Evolutionary conservation across 2,329 filamentous ascomycete species (phyloP), one percentile per base, ranked within the genome.

Genomic region (Emmonsiellopsis sp.): DNA sequence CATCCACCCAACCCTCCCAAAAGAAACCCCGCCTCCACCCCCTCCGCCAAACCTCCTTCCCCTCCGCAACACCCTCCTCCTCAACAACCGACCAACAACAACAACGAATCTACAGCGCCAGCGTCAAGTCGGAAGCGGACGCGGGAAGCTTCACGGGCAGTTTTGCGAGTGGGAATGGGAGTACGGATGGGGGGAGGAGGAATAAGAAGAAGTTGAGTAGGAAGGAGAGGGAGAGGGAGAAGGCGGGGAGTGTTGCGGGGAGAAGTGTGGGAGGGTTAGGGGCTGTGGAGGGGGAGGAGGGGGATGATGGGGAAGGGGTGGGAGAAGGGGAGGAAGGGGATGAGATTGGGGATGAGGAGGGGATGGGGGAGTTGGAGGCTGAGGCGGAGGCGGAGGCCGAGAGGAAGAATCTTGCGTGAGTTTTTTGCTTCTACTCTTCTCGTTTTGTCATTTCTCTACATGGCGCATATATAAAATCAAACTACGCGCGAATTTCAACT

Each of bases 331-430:
- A 17, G 17, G 17, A 17, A 17, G 17, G 17, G 17, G 17, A 17
- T 17, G 17, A 17, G 17, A 17, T 17, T 71, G 74, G 56, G 64
- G 72, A 52, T 62, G 73, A 46, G 68, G 73, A 27, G 63, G 73
- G 34, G 74, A 75, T 59, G 76, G 68, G 32, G 67, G 17, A 17
- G 17, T 17, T 17, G 17, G 17, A 17, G 17, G 17, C 68, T 32
- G 74, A 78, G 59, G 74, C 74, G 32, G 75, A 78, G 60, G 74
- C 74, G 50, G 77, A 74, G 56, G 73, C 75, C 11, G 73, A 77
- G 62, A 77, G 75, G 61, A 76, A 78, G 62, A 74, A 75, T 60
- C 66, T 75, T 57, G 71, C 71, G 72, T 75, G 65, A 60, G 71
- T 71, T 47, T 42, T 56, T 49, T 14, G 27, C 49, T 48, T 34